Evolutionary conservation across 2,329 filamentous ascomycete genomes (phyloP).

Genomic region (Botrytis hyacinthi): DNA sequence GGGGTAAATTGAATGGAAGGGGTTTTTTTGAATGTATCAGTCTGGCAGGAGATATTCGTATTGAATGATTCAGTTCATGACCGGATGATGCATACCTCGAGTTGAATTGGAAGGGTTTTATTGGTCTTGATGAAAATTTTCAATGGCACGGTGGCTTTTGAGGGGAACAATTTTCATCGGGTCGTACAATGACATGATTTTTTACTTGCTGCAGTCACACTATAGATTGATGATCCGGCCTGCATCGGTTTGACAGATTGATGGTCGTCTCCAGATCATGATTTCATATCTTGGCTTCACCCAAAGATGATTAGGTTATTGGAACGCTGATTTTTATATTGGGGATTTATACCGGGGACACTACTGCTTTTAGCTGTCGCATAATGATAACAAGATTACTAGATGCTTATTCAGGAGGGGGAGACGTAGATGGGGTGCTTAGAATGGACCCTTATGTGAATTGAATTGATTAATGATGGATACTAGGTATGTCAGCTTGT

Average conservation of each 20-base stretch:
- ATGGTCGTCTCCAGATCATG: background rate
- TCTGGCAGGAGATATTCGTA: background rate
- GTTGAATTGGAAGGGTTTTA: background rate
- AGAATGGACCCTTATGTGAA: background rate
- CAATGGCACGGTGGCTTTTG: background rate
- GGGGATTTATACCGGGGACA: background rate
- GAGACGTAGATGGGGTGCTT: background rate
- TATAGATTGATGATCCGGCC: background rate
- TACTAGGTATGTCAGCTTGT: background rate
- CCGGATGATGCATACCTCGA: background rate
- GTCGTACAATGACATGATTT: background rate
- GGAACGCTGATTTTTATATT: background rate
- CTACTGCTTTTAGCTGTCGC: background rate
- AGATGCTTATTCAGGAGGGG: background rate
- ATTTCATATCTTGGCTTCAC: conserved; percentile 1
- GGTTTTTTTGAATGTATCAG: background rate
- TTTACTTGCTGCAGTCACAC: background rate
- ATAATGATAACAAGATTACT: background rate
- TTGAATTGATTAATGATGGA: background rate
- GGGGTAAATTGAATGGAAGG: conserved; percentile 7
- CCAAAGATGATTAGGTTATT: background rate
- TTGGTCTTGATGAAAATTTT: conserved; percentile 5
- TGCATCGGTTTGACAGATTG: background rate
- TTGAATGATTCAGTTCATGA: background rate
- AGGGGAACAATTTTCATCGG: conserved; percentile 3